phyloP scores from a whole-genome alignment of 495 filamentous ascomycete genomes.

The Penicillium dipodomyicola region DNA sequence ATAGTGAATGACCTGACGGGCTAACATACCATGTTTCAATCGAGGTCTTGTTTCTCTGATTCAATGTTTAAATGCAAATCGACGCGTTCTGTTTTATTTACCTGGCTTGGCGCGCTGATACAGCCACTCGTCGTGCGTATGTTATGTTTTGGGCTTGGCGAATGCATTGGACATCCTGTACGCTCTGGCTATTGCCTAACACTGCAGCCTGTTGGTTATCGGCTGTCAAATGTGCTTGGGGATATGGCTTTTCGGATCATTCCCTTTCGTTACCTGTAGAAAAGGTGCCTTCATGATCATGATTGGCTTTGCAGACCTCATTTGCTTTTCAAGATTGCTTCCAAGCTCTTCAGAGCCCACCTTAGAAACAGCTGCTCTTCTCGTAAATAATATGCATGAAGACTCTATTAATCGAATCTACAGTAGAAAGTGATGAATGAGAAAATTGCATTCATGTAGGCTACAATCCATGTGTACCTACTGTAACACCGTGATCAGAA shows the following conservation, averaged over 20 bases:
- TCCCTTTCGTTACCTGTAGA: too few species aligned
- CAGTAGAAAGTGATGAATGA: background rate
- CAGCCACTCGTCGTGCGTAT: background rate
- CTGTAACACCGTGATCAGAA: background rate
- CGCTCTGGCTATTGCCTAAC: background rate
- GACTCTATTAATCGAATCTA: background rate
- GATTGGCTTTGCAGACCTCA: too few species aligned
- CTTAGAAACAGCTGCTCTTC: too few species aligned
- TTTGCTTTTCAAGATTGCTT: too few species aligned
- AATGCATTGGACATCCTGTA: background rate
- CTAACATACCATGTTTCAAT: conserved; percentile 9
- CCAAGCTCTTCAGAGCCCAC: too few species aligned
- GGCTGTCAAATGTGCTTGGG: conserved; percentile 1
- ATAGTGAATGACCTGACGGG: conserved; percentile 51
- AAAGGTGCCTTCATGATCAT: too few species aligned
- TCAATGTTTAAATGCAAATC: background rate
- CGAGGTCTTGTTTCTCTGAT: conserved; percentile 7
- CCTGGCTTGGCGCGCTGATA: background rate
- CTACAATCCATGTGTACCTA: background rate
- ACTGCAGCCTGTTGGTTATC: conserved; percentile 5
- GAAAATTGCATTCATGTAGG: background rate
- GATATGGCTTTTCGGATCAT: background rate
- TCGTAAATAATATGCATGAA: too few species aligned
- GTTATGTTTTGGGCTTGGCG: background rate
- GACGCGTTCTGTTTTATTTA: background rate